These are phyloP conservation scores for Sporobolomyces pararoseus DNA, from an alignment of 768 basidiomycete genomes.

Conservation along the genomic window DNA sequence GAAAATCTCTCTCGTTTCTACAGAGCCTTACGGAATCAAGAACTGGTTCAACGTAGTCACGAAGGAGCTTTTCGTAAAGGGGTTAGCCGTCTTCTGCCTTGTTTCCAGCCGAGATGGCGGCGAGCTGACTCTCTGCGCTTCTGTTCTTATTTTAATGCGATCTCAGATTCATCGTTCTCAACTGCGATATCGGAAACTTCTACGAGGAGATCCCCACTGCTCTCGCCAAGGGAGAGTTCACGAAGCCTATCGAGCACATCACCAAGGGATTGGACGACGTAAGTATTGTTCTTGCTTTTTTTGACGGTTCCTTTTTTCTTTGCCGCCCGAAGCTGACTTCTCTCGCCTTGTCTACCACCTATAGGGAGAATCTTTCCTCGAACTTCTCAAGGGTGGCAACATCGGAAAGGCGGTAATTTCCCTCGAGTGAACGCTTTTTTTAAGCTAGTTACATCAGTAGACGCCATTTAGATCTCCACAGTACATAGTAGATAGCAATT, in stretches of 20 bases:
- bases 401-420: conserved; percentile 27
- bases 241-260: conserved; percentile 45
- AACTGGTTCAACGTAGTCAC: conserved; percentile 43
- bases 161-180: conserved; percentile 30
- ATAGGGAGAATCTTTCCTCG: conserved; percentile 17
- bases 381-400: conserved; percentile 8
- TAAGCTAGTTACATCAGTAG: no score
- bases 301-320: not conserved
- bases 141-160: no score
- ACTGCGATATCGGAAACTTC: conserved; percentile 43
- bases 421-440: conserved; percentile 21
- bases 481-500: no score
- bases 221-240: conserved; percentile 42
- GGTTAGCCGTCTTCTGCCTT: conserved; percentile 34
- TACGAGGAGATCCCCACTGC: conserved; percentile 43
- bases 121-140: not conserved
- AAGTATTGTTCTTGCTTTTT: not conserved
- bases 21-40: conserved; percentile 42
- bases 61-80: conserved; percentile 42
- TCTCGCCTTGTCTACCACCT: not conserved
- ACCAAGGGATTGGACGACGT: conserved; percentile 42
- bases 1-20: no score
- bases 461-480: no score
- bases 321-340: not conserved
- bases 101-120: not conserved